Conservation (phyloP, 2,329 filamentous ascomycete genomes). For the Orbilia brochopaga region DNA sequence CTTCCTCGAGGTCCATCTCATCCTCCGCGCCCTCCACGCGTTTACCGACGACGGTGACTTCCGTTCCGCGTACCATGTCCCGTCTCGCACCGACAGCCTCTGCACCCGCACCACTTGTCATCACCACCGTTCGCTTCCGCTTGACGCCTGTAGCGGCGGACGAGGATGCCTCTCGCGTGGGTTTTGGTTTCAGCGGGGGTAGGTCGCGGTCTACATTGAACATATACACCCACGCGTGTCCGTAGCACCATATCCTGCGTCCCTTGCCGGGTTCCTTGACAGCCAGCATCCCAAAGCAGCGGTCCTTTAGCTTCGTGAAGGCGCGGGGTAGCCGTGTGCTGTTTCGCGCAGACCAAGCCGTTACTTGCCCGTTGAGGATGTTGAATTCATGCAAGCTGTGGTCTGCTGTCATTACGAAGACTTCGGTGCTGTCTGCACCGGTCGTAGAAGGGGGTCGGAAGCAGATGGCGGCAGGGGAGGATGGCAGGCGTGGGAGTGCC, state of each 20-base stretch:
- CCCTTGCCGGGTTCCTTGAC: constrained; percentile 57
- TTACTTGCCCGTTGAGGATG: constrained; percentile 75
- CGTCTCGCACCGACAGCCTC: constrained; percentile 15
- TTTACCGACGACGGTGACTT: constrained; percentile 27
- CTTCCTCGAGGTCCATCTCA: constrained; percentile 24
- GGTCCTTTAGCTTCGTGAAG: constrained; percentile 76
- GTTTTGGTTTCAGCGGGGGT: constrained; percentile 19
- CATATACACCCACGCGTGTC: constrained; percentile 92
- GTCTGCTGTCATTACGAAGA: constrained; percentile 57
- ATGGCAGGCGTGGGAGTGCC: constrained; percentile 30
- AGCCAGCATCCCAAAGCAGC: constrained; percentile 75
- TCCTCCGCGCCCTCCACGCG: constrained; percentile 17
- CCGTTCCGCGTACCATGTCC: constrained; percentile 28
- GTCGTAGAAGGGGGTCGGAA: constrained; percentile 27
- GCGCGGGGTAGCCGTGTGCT: constrained; percentile 70
- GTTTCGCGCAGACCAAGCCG: constrained; percentile 85
- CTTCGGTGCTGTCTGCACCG: constrained; percentile 51
- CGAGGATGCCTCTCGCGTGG: constrained; percentile 2
- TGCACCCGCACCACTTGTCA: constrained; percentile 38
- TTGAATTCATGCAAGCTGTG: constrained; percentile 77
- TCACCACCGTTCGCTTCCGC: constrained; percentile 50
- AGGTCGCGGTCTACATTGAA: constrained; percentile 61
- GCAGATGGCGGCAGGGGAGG: constrained; percentile 23
- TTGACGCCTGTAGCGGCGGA: constrained; percentile 26
- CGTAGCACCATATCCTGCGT: constrained; percentile 85